phyloP scores from a whole-genome alignment of 108 stramenopile genomes.

The Bacterosira constricta region DNA sequence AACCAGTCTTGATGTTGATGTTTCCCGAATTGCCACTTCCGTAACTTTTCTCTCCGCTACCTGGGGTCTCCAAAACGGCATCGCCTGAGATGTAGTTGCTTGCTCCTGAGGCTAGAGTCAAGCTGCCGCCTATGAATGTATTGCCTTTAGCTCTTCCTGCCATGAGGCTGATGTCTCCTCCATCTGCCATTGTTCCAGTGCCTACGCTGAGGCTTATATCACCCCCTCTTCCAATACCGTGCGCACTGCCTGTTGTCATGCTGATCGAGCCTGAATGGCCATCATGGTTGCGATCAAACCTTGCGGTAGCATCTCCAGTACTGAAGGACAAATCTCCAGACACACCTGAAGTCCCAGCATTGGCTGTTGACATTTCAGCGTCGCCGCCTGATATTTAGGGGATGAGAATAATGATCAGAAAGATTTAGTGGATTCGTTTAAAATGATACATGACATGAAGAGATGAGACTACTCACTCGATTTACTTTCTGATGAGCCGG shows the following conservation, averaged over 20 bases:
- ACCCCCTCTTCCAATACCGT: neutral
- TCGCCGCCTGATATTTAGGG: conserved; percentile 4
- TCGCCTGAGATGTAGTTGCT: conserved; percentile 15
- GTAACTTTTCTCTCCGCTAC: neutral
- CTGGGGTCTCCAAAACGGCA: conserved; percentile 10
- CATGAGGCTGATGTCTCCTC: neutral
- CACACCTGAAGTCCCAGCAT: conserved; percentile 6
- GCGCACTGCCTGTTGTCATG: neutral
- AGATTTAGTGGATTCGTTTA: neutral
- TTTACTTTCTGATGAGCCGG: conserved; percentile 3
- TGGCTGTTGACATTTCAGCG: neutral
- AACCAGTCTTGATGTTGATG: conserved; percentile 27
- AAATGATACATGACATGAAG: neutral
- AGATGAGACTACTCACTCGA: conserved; percentile 6
- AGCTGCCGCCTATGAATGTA: neutral
- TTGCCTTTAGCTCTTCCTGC: neutral
- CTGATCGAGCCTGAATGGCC: neutral
- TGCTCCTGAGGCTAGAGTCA: neutral
- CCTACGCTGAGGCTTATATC: neutral
- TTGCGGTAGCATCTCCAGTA: neutral
- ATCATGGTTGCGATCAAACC: neutral
- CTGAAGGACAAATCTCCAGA: conserved; percentile 1
- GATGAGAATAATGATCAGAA: conserved; percentile 1
- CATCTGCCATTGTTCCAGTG: neutral
- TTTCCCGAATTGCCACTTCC: conserved; percentile 6